phyloP scores from a whole-genome alignment of 2,329 filamentous ascomycete genomes.

The Aspergillus udagawae region DNA sequence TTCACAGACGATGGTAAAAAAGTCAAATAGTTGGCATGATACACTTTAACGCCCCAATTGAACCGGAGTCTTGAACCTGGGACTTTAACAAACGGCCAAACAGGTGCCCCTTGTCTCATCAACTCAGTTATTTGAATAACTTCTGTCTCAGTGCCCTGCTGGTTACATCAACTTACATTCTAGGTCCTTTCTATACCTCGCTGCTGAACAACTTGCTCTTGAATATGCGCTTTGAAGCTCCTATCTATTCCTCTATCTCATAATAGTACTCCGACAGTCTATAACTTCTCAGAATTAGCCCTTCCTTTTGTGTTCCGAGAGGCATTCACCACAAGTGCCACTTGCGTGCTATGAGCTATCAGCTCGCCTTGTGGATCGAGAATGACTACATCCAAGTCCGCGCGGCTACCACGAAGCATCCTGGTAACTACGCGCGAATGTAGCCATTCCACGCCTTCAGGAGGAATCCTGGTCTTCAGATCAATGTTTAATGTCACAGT shows the following conservation, averaged over 20 bases:
- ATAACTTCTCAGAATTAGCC: neutral
- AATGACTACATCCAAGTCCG: slow-evolving; percentile 3
- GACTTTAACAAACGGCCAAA: too few species aligned
- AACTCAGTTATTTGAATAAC: neutral
- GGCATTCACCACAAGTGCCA: slow-evolving; percentile 3
- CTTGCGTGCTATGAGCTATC: slow-evolving; percentile 3
- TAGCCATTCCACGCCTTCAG: slow-evolving; percentile 1
- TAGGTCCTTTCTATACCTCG: too few species aligned
- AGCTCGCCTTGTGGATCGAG: slow-evolving; percentile 1
- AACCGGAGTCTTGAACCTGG: neutral
- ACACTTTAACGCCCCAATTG: too few species aligned
- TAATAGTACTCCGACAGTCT: neutral
- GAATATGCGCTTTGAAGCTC: neutral
- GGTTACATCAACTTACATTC: neutral
- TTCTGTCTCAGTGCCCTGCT: neutral
- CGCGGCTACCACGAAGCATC: slow-evolving; percentile 4
- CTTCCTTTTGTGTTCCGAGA: slow-evolving; percentile 1
- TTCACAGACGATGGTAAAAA: too few species aligned
- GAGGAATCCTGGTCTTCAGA: slow-evolving; percentile 1
- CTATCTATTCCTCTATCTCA: neutral
- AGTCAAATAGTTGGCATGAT: too few species aligned
- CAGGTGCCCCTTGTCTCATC: too few species aligned
- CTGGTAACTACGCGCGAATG: slow-evolving; percentile 5
- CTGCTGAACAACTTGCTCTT: neutral
- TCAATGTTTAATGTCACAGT: slow-evolving; percentile 5